Percentiles rank a stretch among this genome's conserved stretches.
Conservation (phyloP, 2,329 filamentous ascomycete species). For the Stachybotrys chlorohalonatus region DNA sequence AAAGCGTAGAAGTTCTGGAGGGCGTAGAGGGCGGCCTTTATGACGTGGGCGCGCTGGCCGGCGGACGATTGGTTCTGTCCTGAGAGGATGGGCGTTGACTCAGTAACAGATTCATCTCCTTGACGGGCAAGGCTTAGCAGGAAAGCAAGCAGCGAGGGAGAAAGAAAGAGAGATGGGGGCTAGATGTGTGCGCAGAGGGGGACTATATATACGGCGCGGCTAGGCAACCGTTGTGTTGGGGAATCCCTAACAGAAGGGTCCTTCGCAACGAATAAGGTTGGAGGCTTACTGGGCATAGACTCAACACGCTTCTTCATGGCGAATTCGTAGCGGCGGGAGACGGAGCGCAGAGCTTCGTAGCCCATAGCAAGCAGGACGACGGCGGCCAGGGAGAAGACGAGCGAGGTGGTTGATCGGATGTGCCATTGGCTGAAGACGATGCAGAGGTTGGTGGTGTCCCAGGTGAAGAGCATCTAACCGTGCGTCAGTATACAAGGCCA, state of each 20-base stretch:
- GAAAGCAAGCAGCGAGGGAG: slow-evolving; percentile 1
- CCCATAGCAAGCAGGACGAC: slow-evolving; percentile 80
- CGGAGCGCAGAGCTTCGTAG: slow-evolving; percentile 80
- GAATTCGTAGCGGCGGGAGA: slow-evolving; percentile 67
- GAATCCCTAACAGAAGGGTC: too few relatives aligned
- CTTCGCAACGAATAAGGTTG: neutral
- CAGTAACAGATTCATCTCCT: slow-evolving; percentile 42
- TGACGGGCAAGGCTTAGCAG: slow-evolving; percentile 19
- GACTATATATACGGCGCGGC: too few relatives aligned
- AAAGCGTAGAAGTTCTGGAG: slow-evolving; percentile 97
- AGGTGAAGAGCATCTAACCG: slow-evolving; percentile 90
- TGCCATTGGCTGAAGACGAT: slow-evolving; percentile 94
- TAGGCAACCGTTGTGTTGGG: too few relatives aligned
- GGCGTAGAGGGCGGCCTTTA: slow-evolving; percentile 79
- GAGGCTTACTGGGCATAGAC: slow-evolving; percentile 42
- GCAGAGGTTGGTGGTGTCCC: slow-evolving; percentile 88
- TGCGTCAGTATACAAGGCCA: slow-evolving; percentile 1
- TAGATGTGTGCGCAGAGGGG: neutral
- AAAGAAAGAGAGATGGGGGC: slow-evolving; percentile 1
- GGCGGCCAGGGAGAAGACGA: slow-evolving; percentile 73
- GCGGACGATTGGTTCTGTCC: slow-evolving; percentile 57
- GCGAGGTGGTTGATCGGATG: slow-evolving; percentile 61
- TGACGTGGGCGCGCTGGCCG: slow-evolving; percentile 60
- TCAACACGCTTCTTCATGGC: slow-evolving; percentile 38
- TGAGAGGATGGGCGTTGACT: slow-evolving; percentile 53